Evolutionary conservation across 1,139 yeast genomes (phyloP).

Genomic region (Scheffersomyces stambukii): DNA sequence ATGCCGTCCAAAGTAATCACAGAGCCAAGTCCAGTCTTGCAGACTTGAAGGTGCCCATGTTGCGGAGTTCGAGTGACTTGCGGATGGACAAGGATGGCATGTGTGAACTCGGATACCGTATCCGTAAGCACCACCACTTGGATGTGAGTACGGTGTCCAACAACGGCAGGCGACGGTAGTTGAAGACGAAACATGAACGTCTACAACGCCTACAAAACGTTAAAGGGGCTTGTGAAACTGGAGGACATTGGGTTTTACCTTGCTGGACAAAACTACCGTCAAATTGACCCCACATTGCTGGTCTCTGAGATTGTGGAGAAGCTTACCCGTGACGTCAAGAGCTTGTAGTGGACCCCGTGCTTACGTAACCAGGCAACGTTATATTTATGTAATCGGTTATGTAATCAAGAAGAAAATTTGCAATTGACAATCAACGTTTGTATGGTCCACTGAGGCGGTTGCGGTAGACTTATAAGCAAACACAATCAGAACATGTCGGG

Average conservation of each 20-base stretch:
- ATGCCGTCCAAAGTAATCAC: neutral
- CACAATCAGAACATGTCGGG: no score
- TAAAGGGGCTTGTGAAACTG: constrained; percentile 11
- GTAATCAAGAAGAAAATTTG: no score
- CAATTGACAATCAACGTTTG: no score
- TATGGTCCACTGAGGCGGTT: no score
- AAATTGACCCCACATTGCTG: no score
- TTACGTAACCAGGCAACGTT: no score
- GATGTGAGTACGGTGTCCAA: constrained; percentile 33
- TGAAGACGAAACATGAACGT: constrained; percentile 7
- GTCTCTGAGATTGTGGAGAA: no score
- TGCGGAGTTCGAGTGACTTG: constrained; percentile 10
- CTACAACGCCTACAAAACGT: constrained; percentile 29
- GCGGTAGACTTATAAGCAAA: no score
- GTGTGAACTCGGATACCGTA: constrained; percentile 43
- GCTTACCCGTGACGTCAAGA: no score
- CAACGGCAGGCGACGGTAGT: constrained; percentile 3
- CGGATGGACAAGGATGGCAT: constrained; percentile 26
- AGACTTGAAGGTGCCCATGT: constrained; percentile 7
- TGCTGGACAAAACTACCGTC: constrained; percentile 30
- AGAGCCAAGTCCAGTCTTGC: constrained; percentile 1
- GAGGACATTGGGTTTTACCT: constrained; percentile 26
- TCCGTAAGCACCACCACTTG: constrained; percentile 43
- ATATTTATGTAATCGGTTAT: no score
- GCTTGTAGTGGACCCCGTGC: no score